Percentiles rank a stretch among this genome's conserved stretches.
Evolutionary conservation across 2,329 filamentous ascomycete genomes (phyloP).

Genomic region (Penicillium sp.): DNA sequence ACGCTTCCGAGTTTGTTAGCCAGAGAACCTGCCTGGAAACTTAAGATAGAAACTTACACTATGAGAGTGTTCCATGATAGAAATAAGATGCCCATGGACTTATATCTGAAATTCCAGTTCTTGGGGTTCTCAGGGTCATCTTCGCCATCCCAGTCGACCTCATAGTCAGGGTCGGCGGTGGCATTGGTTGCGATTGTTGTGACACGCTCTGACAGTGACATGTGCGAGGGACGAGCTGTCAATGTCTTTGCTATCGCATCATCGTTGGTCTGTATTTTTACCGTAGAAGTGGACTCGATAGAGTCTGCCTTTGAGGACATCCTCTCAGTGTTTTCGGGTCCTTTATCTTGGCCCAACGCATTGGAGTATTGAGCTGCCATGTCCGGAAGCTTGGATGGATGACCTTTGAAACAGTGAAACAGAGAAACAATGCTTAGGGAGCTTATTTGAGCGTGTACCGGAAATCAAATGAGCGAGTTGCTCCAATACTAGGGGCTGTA

Average conservation of each 20-base stretch:
- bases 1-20: conserved; percentile 47
- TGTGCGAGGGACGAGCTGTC: conserved; percentile 34
- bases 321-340: conserved; percentile 17
- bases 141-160: conserved; percentile 68
- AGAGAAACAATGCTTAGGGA: not conserved
- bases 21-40: not conserved
- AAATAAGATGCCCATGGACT: conserved; percentile 54
- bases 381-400: not conserved
- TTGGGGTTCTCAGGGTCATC: conserved; percentile 64
- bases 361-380: conserved; percentile 23
- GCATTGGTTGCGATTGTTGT: conserved; percentile 49
- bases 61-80: conserved; percentile 59
- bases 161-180: conserved; percentile 61
- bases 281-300: conserved; percentile 31
- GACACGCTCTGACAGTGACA: conserved; percentile 42
- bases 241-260: conserved; percentile 31
- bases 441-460: not conserved
- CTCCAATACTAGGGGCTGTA: not conserved
- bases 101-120: conserved; percentile 65
- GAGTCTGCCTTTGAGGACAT: conserved; percentile 25
- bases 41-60: conserved; percentile 42
- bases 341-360: conserved; percentile 23
- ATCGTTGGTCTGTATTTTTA: conserved; percentile 27
- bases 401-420: not conserved
- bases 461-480: not conserved